phyloP scores from a whole-genome alignment of 306 rosid genomes.

The Hippophae rhamnoides region DNA sequence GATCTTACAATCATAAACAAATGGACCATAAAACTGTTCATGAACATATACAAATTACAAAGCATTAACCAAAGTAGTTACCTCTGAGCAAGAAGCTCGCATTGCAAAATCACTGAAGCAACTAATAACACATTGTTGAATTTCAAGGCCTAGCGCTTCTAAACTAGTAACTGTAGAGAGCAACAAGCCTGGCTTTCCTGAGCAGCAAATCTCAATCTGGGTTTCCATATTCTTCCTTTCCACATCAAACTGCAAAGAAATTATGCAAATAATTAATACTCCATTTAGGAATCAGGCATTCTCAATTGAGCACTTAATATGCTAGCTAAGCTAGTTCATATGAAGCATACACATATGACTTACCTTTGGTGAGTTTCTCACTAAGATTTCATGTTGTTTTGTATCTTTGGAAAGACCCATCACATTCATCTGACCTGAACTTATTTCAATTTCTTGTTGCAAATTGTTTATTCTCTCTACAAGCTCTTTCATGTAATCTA shows the following conservation, averaged over 20 bases:
- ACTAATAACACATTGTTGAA: constrained; percentile 86
- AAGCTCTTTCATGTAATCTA: constrained; percentile 90
- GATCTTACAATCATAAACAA: neutral
- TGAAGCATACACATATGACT: neutral
- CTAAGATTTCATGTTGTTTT: constrained; percentile 52
- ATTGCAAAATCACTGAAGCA: constrained; percentile 85
- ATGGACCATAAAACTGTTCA: neutral
- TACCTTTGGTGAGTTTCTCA: constrained; percentile 80
- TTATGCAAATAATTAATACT: neutral
- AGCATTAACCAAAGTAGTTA: constrained; percentile 8
- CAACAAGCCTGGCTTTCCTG: constrained; percentile 71
- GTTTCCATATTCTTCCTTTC: constrained; percentile 56
- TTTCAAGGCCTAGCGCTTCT: constrained; percentile 87
- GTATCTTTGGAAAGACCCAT: constrained; percentile 40
- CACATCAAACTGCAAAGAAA: constrained; percentile 59
- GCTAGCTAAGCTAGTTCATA: neutral
- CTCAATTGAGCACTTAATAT: neutral
- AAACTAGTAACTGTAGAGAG: constrained; percentile 60
- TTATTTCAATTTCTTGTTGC: constrained; percentile 41
- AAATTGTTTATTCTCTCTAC: constrained; percentile 58
- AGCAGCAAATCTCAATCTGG: constrained; percentile 63
- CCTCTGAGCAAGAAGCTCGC: constrained; percentile 97
- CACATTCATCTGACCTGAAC: constrained; percentile 28
- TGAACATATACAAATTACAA: neutral
- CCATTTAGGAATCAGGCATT: constrained; percentile 1